These are phyloP conservation scores for Rhynchospora breviuscula DNA, from an alignment of 176 grass and related monocot genomes.

Conservation along the genomic window DNA sequence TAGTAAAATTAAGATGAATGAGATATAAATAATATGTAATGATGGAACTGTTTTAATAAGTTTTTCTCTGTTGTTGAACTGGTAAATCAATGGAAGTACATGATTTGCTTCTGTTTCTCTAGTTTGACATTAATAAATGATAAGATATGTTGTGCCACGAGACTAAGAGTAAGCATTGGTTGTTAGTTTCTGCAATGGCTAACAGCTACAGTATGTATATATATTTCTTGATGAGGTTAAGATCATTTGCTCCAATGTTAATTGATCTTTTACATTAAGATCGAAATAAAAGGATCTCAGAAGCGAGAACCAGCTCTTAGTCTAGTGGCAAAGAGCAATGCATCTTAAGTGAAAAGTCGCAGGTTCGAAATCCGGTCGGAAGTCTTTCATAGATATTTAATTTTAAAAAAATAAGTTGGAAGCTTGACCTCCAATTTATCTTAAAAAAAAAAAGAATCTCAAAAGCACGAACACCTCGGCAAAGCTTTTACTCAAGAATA, in stretches of 20 bases:
- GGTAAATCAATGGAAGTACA: neutral
- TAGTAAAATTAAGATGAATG: neutral
- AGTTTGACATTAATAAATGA: neutral
- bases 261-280: neutral
- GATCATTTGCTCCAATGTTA: neutral
- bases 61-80: neutral
- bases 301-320: no score
- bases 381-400: no score
- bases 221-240: no score
- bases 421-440: no score
- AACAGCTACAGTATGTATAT: neutral
- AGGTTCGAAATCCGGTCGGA: no score
- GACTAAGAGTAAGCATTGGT: neutral
- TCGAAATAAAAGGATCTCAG: neutral
- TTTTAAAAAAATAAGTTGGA: no score
- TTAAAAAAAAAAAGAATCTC: no score
- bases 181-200: neutral
- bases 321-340: no score
- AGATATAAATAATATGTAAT: neutral
- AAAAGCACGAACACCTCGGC: no score
- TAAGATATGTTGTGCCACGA: neutral
- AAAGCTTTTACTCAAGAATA: no score
- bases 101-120: neutral
- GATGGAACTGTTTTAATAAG: neutral
- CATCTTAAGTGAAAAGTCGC: no score